phyloP scores from a whole-genome alignment of 345 rosid species.

The Dovyalis caffra region DNA sequence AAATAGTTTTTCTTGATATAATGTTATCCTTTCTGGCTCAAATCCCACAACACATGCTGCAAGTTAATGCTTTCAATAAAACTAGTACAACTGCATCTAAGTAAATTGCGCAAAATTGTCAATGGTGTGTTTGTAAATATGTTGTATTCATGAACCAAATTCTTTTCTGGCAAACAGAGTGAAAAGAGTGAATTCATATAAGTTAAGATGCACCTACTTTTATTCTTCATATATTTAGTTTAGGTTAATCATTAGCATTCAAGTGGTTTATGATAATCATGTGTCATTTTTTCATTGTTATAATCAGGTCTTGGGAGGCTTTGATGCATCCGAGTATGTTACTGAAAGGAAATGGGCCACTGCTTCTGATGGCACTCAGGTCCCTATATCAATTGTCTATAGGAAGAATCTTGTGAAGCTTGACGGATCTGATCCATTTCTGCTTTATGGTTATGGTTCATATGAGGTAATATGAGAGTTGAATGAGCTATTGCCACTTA shows the following conservation, averaged over 20 bases:
- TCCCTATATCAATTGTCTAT: constrained; percentile 81
- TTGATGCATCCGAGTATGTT: constrained; percentile 72
- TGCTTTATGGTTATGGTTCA: constrained; percentile 93
- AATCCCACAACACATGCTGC: too few relatives aligned
- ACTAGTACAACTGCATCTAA: too few relatives aligned
- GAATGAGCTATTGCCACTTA: neutral
- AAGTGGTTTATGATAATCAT: neutral
- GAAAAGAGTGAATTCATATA: neutral
- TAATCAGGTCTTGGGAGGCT: constrained; percentile 82
- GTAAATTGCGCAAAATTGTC: too few relatives aligned
- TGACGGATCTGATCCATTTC: constrained; percentile 76
- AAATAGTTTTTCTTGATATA: too few relatives aligned
- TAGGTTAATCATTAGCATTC: neutral
- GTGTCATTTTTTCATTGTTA: constrained; percentile 3
- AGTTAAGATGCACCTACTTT: neutral
- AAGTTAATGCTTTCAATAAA: too few relatives aligned
- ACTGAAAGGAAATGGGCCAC: constrained; percentile 88
- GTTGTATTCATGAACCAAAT: too few relatives aligned
- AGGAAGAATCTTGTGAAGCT: constrained; percentile 69
- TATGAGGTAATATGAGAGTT: constrained; percentile 67
- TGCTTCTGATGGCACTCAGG: constrained; percentile 79
- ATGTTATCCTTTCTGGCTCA: too few relatives aligned
- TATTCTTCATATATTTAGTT: neutral
- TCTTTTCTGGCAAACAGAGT: too few relatives aligned
- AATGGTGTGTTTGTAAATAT: too few relatives aligned